These are phyloP conservation scores for Rutstroemia sp. DNA, from an alignment of 2,329 filamentous ascomycete genomes.

Conservation along the genomic window DNA sequence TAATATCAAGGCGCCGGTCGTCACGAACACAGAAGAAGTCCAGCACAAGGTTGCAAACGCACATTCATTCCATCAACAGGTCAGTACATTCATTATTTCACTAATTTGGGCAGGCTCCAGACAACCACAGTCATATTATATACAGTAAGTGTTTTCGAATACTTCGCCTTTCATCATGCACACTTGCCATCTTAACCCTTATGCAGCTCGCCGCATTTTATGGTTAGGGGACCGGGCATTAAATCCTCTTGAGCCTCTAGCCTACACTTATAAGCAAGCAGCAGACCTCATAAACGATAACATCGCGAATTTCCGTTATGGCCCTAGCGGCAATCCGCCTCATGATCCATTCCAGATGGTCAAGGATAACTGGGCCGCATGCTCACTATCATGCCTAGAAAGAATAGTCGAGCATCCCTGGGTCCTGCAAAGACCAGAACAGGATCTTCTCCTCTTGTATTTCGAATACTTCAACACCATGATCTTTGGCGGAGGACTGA, in stretches of 20 bases:
- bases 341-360: slow-evolving; percentile 1
- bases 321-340: background rate
- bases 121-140: background rate
- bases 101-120: slow-evolving; percentile 2
- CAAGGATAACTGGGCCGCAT: slow-evolving; percentile 1
- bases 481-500: slow-evolving; percentile 5
- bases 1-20: background rate
- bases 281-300: slow-evolving; percentile 5
- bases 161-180: background rate
- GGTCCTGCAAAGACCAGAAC: background rate
- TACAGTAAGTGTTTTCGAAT: background rate
- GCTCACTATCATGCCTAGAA: background rate
- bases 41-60: background rate
- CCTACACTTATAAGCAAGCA: slow-evolving; percentile 5
- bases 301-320: background rate
- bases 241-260: background rate
- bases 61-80: background rate
- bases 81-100: background rate
- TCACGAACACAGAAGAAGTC: background rate
- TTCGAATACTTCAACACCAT: slow-evolving; percentile 5
- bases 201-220: slow-evolving; percentile 1
- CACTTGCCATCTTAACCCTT: slow-evolving; percentile 5
- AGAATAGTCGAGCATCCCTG: background rate
- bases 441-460: slow-evolving; percentile 1
- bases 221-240: slow-evolving; percentile 1